Conservation (phyloP, 176 grass and related monocot genomes). For the Puya raimondii region DNA sequence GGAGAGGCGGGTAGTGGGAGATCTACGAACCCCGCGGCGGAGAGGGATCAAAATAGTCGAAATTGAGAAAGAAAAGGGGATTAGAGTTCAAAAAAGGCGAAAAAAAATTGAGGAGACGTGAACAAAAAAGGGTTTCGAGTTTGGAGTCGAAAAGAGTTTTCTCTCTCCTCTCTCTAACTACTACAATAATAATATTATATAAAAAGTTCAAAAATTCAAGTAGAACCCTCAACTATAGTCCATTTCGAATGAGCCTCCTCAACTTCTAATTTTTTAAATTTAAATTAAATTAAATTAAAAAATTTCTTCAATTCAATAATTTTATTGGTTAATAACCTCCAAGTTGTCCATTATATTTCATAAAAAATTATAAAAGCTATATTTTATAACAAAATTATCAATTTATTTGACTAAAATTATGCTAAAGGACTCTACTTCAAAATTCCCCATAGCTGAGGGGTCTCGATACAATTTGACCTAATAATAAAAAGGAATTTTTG, state of each 20-base stretch:
- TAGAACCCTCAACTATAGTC: too few relatives aligned
- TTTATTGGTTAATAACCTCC: too few relatives aligned
- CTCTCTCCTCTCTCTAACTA: background rate
- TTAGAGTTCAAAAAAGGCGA: background rate
- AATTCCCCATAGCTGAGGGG: background rate
- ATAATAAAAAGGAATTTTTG: background rate
- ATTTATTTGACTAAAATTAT: too few relatives aligned
- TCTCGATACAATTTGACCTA: background rate
- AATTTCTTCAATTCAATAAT: too few relatives aligned
- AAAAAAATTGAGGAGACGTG: background rate
- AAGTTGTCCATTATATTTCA: too few relatives aligned
- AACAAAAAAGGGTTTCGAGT: background rate
- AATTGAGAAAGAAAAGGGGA: background rate
- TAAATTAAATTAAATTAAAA: background rate
- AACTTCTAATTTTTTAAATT: background rate
- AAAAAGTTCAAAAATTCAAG: too few relatives aligned
- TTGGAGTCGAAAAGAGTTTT: background rate
- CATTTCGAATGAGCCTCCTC: too few relatives aligned
- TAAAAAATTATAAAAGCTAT: too few relatives aligned
- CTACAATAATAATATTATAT: background rate
- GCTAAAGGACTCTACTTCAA: background rate
- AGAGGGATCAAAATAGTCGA: background rate
- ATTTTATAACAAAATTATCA: too few relatives aligned
- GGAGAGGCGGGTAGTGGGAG: background rate
- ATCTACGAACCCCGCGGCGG: background rate